A percentile compares a stretch with the other conserved stretches of the same genome.
Evolutionary conservation across 2,329 filamentous ascomycete species (phyloP).

Genomic region (Aspergillus brasiliensis): DNA sequence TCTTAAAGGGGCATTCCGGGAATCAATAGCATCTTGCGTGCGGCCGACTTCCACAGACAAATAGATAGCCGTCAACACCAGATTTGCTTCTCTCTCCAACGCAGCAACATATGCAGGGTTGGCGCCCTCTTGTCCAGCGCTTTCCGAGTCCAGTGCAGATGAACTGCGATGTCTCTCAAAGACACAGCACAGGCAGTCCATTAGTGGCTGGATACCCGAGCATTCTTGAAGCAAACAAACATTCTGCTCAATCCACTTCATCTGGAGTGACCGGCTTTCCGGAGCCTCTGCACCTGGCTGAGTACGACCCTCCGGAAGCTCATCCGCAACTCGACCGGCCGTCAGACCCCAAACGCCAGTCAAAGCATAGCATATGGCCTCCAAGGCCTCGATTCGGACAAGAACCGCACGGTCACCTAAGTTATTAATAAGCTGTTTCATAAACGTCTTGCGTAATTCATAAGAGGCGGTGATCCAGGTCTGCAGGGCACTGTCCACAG

Average conservation of each 20-base stretch:
- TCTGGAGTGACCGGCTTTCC: constrained; percentile 52
- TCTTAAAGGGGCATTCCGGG: constrained; percentile 26
- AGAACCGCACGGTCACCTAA: constrained; percentile 43
- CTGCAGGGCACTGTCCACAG: constrained; percentile 38
- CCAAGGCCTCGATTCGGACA: constrained; percentile 48
- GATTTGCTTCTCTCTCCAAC: constrained; percentile 44
- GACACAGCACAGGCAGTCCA: constrained; percentile 39
- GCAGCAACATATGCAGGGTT: constrained; percentile 38
- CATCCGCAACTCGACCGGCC: constrained; percentile 50
- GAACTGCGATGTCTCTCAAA: constrained; percentile 41
- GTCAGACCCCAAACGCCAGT: constrained; percentile 72
- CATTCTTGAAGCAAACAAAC: constrained; percentile 41
- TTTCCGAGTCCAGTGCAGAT: constrained; percentile 26
- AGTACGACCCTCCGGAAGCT: constrained; percentile 34
- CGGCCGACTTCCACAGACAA: constrained; percentile 45
- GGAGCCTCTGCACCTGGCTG: constrained; percentile 44
- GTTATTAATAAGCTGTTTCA: constrained; percentile 39
- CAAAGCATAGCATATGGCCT: constrained; percentile 55
- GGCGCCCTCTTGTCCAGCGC: constrained; percentile 34
- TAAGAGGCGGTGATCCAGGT: constrained; percentile 69
- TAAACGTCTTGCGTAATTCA: constrained; percentile 49
- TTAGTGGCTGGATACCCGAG: constrained; percentile 38
- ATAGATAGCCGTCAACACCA: constrained; percentile 48
- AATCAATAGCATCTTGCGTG: constrained; percentile 34
- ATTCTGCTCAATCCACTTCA: constrained; percentile 50